Evolutionary conservation across 805 yeast genomes (phyloP), one percentile per base, ranked within the genome.

Genomic region (Lipomyces chichibuensis): DNA sequence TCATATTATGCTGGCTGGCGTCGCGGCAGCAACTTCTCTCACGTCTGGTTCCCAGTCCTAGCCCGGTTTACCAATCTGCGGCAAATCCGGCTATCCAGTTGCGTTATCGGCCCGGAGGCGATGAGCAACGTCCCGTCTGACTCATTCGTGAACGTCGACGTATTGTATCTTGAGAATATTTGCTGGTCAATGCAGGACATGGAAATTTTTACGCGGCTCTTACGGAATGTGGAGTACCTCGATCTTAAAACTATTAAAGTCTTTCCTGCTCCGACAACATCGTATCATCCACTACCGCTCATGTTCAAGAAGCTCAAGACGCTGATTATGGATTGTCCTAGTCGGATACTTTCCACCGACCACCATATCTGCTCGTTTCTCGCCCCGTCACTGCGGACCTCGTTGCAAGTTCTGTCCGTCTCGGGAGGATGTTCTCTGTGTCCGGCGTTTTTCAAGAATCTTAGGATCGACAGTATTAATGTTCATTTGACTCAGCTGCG

Each of bases 1-100:
- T 69, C 71, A 7, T 69, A 69, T 55, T 69, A 69, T 59, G 59
- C 71, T 32, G 71, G 71, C 43, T 69, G 71, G 71, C 67, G 71
- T 2, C 71, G 71, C 43, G 71, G 71, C 39, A 60, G 71, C 55
- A 69, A 69, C 32, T 69, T 62, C 46, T 69, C 71, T 17, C 60
- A 70, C 29, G 67, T 64, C n/a, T 69, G 67, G 67, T 69, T 60
- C 57, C 33, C 51, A 2, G 65, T 66, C 27, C 56, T 69, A 13
- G 58, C 65, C 11, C 60, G 71, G 32, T 69, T 66, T 32, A n/a
- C 57, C 11, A 32, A 59, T 7, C 64, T 69, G 23, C 54, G 57
- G 11, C 62, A 63, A 25, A 35, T 69, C 13, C 67, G 71, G 13
- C 35, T 69, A 37, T 70, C 71, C 4, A 62, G 63, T 56, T 69